These are phyloP conservation scores for Colletotrichum lupini DNA, from an alignment of 2,329 filamentous ascomycete species.

Conservation along the genomic window DNA sequence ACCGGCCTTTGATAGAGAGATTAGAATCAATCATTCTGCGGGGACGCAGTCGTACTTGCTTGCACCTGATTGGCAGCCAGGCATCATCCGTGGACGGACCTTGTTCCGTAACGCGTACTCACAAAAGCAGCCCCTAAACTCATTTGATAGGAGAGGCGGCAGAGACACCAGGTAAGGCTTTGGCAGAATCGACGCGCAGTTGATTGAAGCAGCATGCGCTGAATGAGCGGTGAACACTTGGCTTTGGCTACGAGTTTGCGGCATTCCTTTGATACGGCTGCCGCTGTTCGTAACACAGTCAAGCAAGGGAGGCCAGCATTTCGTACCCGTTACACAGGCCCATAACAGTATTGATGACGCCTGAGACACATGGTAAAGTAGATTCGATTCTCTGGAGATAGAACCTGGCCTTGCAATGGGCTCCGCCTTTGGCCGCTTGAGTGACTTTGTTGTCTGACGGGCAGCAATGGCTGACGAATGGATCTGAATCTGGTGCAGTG, in stretches of 20 bases:
- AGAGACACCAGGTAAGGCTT: neutral
- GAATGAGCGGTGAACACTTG: neutral
- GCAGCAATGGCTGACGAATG: neutral
- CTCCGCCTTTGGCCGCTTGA: neutral
- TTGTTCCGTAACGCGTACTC: no score
- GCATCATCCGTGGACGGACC: no score
- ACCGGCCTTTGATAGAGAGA: no score
- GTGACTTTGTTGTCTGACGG: neutral
- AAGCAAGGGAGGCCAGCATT: no score
- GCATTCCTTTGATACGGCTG: neutral
- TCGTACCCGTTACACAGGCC: neutral
- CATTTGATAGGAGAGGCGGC: no score
- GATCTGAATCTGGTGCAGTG: neutral
- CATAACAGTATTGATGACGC: neutral
- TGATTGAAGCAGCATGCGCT: neutral
- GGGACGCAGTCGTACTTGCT: no score
- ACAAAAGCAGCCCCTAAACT: no score
- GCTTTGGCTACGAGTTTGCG: neutral
- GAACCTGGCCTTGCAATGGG: neutral
- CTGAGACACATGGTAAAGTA: no score
- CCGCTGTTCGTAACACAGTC: neutral
- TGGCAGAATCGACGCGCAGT: neutral
- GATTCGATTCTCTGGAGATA: neutral
- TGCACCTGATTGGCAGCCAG: no score
- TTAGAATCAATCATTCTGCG: no score